phyloP scores from a whole-genome alignment of 2,329 filamentous ascomycete genomes.

The Magnaporthiopsis poae region DNA sequence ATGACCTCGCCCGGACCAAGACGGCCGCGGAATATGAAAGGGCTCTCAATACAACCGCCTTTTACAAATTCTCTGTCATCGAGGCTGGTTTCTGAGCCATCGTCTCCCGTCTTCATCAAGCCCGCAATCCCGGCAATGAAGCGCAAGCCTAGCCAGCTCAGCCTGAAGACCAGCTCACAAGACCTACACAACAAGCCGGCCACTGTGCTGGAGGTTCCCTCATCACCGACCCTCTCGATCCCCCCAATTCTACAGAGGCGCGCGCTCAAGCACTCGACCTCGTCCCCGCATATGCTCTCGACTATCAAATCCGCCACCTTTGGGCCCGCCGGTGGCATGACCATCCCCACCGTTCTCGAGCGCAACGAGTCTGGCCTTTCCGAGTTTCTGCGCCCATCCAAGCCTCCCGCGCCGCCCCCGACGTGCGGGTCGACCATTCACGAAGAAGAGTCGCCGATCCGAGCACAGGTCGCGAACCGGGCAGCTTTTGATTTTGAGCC shows the following conservation, averaged over 20 bases:
- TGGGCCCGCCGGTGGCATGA: conserved; percentile 54
- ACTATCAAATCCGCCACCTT: conserved; percentile 49
- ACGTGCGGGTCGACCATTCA: conserved; percentile 35
- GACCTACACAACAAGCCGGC: conserved; percentile 41
- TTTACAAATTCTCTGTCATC: conserved; percentile 37
- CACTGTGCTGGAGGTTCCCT: conserved; percentile 40
- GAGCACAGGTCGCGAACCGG: conserved; percentile 51
- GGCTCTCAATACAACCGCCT: conserved; percentile 65
- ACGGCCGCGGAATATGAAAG: conserved; percentile 74
- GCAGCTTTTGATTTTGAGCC: conserved; percentile 49
- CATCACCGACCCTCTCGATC: conserved; percentile 37
- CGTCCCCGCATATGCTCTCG: conserved; percentile 56
- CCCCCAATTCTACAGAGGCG: conserved; percentile 52
- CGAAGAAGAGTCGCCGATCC: conserved; percentile 50
- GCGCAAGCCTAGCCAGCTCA: conserved; percentile 68
- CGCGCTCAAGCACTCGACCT: conserved; percentile 57
- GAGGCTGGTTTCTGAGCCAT: conserved; percentile 52
- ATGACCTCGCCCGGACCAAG: conserved; percentile 61
- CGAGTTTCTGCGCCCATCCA: conserved; percentile 44
- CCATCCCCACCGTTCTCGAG: conserved; percentile 50
- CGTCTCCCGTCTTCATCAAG: conserved; percentile 71
- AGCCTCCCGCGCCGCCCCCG: conserved; percentile 21
- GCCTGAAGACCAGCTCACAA: conserved; percentile 61
- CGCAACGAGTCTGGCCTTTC: conserved; percentile 53
- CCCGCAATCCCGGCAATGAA: conserved; percentile 61